phyloP scores from a whole-genome alignment of 2,329 filamentous ascomycete genomes.

The Colletotrichum plurivorum region DNA sequence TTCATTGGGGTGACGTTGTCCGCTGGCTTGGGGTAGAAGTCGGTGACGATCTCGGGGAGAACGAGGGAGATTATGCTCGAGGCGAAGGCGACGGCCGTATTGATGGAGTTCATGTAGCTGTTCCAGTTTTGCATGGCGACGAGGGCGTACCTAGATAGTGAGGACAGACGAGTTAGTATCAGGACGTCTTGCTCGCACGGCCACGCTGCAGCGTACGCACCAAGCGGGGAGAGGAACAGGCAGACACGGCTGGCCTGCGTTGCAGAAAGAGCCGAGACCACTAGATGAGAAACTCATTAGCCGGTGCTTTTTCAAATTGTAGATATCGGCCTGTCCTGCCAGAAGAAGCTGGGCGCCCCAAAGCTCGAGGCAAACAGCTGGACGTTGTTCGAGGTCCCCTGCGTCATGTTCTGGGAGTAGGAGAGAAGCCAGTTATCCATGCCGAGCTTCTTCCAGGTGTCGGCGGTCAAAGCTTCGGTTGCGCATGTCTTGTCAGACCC shows the following conservation, averaged over 20 bases:
- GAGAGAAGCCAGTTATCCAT: background rate
- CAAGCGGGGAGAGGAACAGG: background rate
- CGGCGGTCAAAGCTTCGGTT: background rate
- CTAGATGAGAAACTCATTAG: background rate
- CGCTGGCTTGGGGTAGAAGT: constrained; percentile 25
- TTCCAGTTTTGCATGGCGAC: background rate
- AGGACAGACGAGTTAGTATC: too few species aligned
- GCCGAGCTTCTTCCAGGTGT: background rate
- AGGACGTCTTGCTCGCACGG: too few species aligned
- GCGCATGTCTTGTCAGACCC: background rate
- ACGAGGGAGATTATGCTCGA: constrained; percentile 23
- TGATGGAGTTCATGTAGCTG: constrained; percentile 17
- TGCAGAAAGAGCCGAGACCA: background rate
- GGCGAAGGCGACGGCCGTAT: constrained; percentile 17
- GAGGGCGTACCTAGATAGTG: background rate
- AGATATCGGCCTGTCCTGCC: background rate
- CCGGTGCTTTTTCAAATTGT: too few species aligned
- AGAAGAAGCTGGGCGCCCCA: background rate
- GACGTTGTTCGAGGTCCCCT: background rate
- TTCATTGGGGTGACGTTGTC: constrained; percentile 15
- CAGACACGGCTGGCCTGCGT: background rate
- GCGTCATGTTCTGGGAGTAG: background rate
- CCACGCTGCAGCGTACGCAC: too few species aligned
- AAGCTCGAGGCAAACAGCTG: background rate
- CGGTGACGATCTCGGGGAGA: constrained; percentile 23